phyloP scores from a whole-genome alignment of 768 basidiomycete species.

The Sutorius australiensis region DNA sequence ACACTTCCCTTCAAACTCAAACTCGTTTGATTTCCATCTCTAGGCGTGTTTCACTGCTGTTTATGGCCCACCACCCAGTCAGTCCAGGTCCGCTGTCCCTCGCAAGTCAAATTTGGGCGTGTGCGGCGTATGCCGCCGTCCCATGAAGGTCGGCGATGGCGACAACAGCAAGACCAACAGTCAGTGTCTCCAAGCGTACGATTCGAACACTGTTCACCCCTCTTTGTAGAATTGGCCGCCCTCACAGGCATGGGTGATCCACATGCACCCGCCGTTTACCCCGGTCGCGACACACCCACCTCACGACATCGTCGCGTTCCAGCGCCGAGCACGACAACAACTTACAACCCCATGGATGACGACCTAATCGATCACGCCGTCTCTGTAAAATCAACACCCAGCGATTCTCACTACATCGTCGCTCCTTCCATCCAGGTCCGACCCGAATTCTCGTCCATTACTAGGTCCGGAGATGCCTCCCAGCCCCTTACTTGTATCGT shows the following conservation, averaged over 20 bases:
- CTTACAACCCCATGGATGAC: constrained; percentile 74
- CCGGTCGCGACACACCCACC: constrained; percentile 57
- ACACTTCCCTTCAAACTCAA: not conserved
- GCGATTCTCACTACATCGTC: constrained; percentile 68
- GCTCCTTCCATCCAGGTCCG: constrained; percentile 92
- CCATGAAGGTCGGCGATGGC: constrained; percentile 93
- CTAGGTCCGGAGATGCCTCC: constrained; percentile 61
- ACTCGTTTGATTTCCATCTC: constrained; percentile 3
- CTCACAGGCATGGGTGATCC: constrained; percentile 85
- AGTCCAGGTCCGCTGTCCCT: constrained; percentile 50
- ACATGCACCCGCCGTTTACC: constrained; percentile 51
- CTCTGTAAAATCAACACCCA: constrained; percentile 46
- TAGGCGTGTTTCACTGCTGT: constrained; percentile 97
- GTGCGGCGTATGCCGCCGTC: constrained; percentile 93
- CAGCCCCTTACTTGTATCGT: constrained; percentile 94
- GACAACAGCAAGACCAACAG: constrained; percentile 84
- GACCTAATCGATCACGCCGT: constrained; percentile 70
- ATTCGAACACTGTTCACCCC: constrained; percentile 4
- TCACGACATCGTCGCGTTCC: constrained; percentile 33
- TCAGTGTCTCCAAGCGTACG: constrained; percentile 37
- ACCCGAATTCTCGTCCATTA: constrained; percentile 83
- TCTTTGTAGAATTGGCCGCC: constrained; percentile 76
- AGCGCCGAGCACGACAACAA: constrained; percentile 21
- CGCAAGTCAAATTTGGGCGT: constrained; percentile 84
- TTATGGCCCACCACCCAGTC: constrained; percentile 79